These are phyloP conservation scores for Stenogyne calaminthoides DNA, from an alignment of 305 asterid genomes.

Conservation along the genomic window DNA sequence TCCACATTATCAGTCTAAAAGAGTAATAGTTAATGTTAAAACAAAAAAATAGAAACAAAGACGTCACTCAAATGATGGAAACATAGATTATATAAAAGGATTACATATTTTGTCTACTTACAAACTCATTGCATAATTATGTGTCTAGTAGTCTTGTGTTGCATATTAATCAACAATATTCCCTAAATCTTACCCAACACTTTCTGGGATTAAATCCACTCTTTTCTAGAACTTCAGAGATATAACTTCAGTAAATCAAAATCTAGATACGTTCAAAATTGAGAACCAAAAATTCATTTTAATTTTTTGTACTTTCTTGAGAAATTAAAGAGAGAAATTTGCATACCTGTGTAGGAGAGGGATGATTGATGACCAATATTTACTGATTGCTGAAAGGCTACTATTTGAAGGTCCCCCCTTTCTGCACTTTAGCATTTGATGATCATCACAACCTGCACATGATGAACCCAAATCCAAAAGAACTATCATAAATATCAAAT, in stretches of 20 bases:
- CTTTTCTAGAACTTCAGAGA: background rate
- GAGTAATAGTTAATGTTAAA: no score
- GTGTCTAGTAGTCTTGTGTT: no score
- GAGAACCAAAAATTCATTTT: background rate
- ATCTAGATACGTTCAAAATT: background rate
- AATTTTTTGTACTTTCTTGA: no score
- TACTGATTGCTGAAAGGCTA: slow-evolving; percentile 36
- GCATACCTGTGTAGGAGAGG: slow-evolving; percentile 85
- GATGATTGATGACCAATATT: slow-evolving; percentile 55
- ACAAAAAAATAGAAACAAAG: no score
- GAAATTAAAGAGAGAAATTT: background rate
- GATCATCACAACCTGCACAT: slow-evolving; percentile 48
- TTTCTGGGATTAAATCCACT: background rate
- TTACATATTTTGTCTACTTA: no score
- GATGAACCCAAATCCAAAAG: slow-evolving; percentile 42
- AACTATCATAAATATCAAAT: slow-evolving; percentile 35
- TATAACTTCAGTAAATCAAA: slow-evolving; percentile 16
- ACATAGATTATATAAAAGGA: no score
- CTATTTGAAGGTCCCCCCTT: slow-evolving; percentile 43
- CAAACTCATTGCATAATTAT: no score
- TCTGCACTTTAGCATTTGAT: slow-evolving; percentile 61
- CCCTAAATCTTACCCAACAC: no score
- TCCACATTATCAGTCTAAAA: no score
- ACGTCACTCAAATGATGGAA: no score
- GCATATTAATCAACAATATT: no score